Percentiles rank a stretch among this genome's conserved stretches.
phyloP scores from a whole-genome alignment of 768 basidiomycete genomes.

The Suillus paluster region DNA sequence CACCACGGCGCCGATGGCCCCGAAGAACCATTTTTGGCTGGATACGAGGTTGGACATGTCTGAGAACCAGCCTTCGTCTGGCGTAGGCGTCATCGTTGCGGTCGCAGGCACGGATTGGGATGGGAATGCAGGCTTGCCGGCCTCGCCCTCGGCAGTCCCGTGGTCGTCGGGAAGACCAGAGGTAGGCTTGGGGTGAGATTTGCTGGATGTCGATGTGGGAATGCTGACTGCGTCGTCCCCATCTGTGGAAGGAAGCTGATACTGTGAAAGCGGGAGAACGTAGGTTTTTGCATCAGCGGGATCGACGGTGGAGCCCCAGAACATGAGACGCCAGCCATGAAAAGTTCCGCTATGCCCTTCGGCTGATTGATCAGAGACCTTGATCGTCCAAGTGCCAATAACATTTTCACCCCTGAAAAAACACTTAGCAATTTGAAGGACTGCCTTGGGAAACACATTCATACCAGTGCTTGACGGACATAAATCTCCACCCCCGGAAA shows the following conservation, averaged over 20 bases:
- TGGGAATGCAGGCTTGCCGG: slow-evolving; percentile 73
- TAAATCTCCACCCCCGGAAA: slow-evolving; percentile 97
- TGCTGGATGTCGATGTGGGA: slow-evolving; percentile 51
- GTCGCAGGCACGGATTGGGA: slow-evolving; percentile 30
- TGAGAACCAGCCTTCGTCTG: slow-evolving; percentile 86
- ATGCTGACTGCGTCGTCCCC: slow-evolving; percentile 44
- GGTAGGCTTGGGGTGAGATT: slow-evolving; percentile 83
- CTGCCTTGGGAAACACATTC: slow-evolving; percentile 14
- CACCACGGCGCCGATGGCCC: slow-evolving; percentile 76
- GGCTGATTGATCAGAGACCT: slow-evolving; percentile 80
- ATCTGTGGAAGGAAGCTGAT: slow-evolving; percentile 52
- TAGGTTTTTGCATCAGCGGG: slow-evolving; percentile 65
- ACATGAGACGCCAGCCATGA: slow-evolving; percentile 88
- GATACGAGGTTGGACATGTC: slow-evolving; percentile 74
- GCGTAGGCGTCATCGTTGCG: slow-evolving; percentile 55
- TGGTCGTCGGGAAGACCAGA: slow-evolving; percentile 87
- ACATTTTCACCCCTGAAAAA: slow-evolving; percentile 86
- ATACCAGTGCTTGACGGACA: slow-evolving; percentile 97
- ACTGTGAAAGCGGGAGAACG: slow-evolving; percentile 57
- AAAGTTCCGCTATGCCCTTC: slow-evolving; percentile 64
- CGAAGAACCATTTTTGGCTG: slow-evolving; percentile 89
- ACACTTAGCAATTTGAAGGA: slow-evolving; percentile 18
- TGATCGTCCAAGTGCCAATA: slow-evolving; percentile 88
- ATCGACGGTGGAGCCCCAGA: slow-evolving; percentile 91
- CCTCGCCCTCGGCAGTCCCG: slow-evolving; percentile 78